Percentiles rank a stretch among this genome's conserved stretches.
These are phyloP conservation scores for Sarocladium strictum DNA, from an alignment of 2,329 filamentous ascomycete genomes.

Conservation along the genomic window DNA sequence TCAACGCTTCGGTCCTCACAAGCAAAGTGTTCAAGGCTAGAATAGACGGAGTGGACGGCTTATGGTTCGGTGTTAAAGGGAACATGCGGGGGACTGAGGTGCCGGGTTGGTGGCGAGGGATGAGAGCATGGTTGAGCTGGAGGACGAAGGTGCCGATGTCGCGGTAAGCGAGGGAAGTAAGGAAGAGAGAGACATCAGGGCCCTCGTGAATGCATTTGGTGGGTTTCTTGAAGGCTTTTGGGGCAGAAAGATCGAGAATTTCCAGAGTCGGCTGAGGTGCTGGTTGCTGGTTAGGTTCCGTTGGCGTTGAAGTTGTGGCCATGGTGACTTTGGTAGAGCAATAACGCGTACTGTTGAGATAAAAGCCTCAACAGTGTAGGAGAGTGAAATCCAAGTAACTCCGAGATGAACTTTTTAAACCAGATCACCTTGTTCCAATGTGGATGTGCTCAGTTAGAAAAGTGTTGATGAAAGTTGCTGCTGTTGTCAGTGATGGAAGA, in stretches of 20 bases:
- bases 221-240: constrained; percentile 59
- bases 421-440: no score
- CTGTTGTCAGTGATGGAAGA: no score
- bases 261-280: constrained; percentile 22
- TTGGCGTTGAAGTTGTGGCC: neutral
- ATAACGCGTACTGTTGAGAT: no score
- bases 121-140: constrained; percentile 83
- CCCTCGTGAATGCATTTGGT: constrained; percentile 80
- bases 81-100: constrained; percentile 32
- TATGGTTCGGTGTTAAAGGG: constrained; percentile 31
- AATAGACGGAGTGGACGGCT: constrained; percentile 46
- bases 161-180: constrained; percentile 74
- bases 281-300: neutral
- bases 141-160: constrained; percentile 84
- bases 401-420: no score
- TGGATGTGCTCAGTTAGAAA: no score
- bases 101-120: constrained; percentile 55
- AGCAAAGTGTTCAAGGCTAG: constrained; percentile 62
- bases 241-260: constrained; percentile 40
- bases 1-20: constrained; percentile 54
- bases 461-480: neutral
- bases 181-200: constrained; percentile 73
- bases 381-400: no score
- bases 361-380: no score
- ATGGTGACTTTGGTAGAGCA: no score